Percentiles rank a stretch among this genome's conserved stretches.
phyloP scores from a whole-genome alignment of 495 filamentous ascomycete species.

The Neurospora sp. region DNA sequence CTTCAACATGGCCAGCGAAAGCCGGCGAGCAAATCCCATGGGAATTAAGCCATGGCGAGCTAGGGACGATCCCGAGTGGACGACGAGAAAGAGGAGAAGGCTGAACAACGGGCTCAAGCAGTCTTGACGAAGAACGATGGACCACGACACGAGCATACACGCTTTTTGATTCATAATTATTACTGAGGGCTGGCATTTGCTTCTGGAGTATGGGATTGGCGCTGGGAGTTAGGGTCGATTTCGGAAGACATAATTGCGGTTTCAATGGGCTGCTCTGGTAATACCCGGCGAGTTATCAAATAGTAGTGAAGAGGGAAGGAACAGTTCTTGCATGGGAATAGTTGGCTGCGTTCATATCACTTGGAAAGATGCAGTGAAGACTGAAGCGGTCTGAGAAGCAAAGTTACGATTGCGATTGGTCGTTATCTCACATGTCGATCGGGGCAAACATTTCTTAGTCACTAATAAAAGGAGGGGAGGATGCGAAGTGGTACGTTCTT shows the following conservation, averaged over 20 bases:
- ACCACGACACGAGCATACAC: background rate
- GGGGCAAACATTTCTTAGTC: background rate
- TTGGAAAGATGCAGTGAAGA: background rate
- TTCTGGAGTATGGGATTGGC: background rate
- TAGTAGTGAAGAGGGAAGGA: background rate
- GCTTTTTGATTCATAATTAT: background rate
- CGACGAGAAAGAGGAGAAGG: conserved; percentile 3
- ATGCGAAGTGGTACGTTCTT: background rate
- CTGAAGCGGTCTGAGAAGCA: background rate
- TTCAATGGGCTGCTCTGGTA: background rate
- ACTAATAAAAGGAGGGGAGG: background rate
- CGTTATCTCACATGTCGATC: background rate
- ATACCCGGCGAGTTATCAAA: background rate
- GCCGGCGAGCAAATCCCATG: conserved; percentile 33
- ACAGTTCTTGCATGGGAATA: background rate
- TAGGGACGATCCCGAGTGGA: conserved; percentile 40
- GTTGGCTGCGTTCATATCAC: background rate
- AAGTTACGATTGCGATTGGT: background rate
- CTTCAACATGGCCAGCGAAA: conserved; percentile 31
- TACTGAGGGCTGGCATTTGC: background rate
- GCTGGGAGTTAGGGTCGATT: background rate
- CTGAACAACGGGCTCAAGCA: background rate
- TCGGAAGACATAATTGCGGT: background rate
- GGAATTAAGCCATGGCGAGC: conserved; percentile 42
- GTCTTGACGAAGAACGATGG: background rate